Conservation (phyloP, 2,329 filamentous ascomycete genomes). For the Ophiostoma quercus region DNA sequence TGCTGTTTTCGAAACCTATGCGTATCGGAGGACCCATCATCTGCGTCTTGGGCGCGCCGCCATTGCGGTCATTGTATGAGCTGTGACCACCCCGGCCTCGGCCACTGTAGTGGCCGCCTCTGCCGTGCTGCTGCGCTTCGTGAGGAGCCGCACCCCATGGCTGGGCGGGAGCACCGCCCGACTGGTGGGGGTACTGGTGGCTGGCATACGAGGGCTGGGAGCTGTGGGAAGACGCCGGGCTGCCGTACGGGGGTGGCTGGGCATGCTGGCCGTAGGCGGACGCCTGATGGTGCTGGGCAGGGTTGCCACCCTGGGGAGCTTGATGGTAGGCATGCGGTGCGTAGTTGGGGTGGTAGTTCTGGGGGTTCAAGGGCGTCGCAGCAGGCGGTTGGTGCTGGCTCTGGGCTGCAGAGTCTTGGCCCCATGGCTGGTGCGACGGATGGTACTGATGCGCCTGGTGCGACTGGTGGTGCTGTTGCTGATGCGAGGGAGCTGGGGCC, state of each 20-base stretch:
- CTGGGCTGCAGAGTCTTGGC: slow-evolving; percentile 35
- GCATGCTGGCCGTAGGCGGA: slow-evolving; percentile 28
- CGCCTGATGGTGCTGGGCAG: slow-evolving; percentile 23
- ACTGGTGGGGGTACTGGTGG: slow-evolving; percentile 30
- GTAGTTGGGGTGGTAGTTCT: slow-evolving; percentile 57
- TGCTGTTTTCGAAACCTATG: slow-evolving; percentile 46
- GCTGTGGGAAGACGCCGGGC: slow-evolving; percentile 31
- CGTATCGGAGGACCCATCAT: slow-evolving; percentile 52
- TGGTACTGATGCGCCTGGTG: background rate
- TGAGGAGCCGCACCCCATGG: slow-evolving; percentile 21
- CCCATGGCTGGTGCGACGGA: slow-evolving; percentile 38
- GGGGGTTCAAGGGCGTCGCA: slow-evolving; percentile 46
- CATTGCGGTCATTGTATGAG: slow-evolving; percentile 38
- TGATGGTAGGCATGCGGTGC: slow-evolving; percentile 49
- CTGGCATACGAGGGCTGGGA: slow-evolving; percentile 14
- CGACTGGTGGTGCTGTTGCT: slow-evolving; percentile 41
- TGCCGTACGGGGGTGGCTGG: slow-evolving; percentile 25
- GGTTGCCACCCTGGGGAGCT: slow-evolving; percentile 36
- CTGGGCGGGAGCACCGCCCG: slow-evolving; percentile 32
- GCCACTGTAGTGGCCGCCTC: slow-evolving; percentile 33
- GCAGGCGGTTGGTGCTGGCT: slow-evolving; percentile 38
- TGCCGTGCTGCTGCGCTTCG: slow-evolving; percentile 33
- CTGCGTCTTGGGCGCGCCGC: slow-evolving; percentile 31
- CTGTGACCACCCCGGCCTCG: slow-evolving; percentile 43
- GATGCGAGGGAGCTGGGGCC: slow-evolving; percentile 29